Conservation (phyloP, 179 eudicot genomes). For the Actinidia chinensis region DNA sequence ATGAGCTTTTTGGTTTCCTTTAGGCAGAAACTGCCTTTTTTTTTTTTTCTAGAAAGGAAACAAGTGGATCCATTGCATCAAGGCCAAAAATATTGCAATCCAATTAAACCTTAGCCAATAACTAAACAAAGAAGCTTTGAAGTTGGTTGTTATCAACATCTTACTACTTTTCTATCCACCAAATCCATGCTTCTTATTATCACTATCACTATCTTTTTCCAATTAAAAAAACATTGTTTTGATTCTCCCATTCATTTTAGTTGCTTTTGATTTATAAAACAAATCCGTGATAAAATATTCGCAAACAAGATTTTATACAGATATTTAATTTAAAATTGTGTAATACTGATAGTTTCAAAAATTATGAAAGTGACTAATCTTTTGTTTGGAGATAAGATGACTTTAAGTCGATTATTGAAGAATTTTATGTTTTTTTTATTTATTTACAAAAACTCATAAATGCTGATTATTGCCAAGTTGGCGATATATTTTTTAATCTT, state of each 20-base stretch:
- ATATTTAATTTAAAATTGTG: no score
- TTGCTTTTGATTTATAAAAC: neutral
- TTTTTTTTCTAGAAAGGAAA: neutral
- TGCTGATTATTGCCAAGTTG: no score
- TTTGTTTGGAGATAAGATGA: no score
- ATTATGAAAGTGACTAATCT: no score
- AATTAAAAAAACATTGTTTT: neutral
- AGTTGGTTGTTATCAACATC: slow-evolving; percentile 21
- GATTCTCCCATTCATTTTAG: neutral
- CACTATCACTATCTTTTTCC: slow-evolving; percentile 17
- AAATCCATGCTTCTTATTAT: slow-evolving; percentile 32
- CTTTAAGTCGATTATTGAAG: no score
- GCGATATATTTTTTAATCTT: no score
- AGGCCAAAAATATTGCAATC: neutral
- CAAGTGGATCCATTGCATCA: slow-evolving; percentile 2
- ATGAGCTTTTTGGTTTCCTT: neutral
- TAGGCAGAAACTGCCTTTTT: neutral
- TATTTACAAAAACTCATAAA: no score
- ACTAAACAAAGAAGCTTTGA: slow-evolving; percentile 15
- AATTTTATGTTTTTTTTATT: no score
- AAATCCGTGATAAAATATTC: no score
- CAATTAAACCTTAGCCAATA: neutral
- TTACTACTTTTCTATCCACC: neutral
- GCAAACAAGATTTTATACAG: no score
- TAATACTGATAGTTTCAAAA: no score